A percentile compares a stretch with the other conserved stretches of the same genome.
Conservation (phyloP, 2,329 filamentous ascomycete species). For the Phialocephala subalpina region DNA sequence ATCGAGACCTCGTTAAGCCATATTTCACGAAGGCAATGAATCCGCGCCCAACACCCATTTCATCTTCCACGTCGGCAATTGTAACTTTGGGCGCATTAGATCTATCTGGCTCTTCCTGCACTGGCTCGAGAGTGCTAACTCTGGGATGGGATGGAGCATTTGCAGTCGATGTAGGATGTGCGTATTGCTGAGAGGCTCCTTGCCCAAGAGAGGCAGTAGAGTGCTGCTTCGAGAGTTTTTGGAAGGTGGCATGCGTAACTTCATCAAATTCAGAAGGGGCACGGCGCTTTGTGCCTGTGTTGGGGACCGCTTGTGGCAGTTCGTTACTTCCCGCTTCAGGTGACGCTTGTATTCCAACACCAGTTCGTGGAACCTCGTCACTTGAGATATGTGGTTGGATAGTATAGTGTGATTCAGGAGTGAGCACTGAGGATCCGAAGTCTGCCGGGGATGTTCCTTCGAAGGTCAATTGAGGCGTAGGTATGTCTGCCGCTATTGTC, state of each 20-base stretch:
- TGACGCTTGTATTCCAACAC: not conserved
- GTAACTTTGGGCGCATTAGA: no score
- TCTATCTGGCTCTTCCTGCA: not conserved
- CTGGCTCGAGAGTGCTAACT: not conserved
- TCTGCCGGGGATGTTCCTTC: not conserved
- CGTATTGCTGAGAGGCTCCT: not conserved
- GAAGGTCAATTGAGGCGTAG: not conserved
- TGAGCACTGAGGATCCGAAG: not conserved
- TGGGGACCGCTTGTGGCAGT: not conserved
- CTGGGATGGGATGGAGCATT: not conserved
- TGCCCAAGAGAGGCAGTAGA: not conserved
- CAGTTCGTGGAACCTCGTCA: not conserved
- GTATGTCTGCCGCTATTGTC: not conserved
- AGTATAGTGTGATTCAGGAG: not conserved
- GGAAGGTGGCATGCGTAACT: not conserved
- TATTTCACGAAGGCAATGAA: not conserved
- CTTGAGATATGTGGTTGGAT: not conserved
- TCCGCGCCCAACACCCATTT: not conserved
- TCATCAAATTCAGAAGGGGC: not conserved
- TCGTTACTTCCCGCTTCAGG: not conserved
- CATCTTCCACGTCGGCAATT: not conserved
- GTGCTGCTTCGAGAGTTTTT: not conserved
- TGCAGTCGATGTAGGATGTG: not conserved
- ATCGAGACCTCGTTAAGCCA: not conserved
- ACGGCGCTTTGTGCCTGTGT: not conserved